These are phyloP conservation scores for Saccharomyces hybrid DNA, from an alignment of 1,139 yeast species.

Conservation along the genomic window DNA sequence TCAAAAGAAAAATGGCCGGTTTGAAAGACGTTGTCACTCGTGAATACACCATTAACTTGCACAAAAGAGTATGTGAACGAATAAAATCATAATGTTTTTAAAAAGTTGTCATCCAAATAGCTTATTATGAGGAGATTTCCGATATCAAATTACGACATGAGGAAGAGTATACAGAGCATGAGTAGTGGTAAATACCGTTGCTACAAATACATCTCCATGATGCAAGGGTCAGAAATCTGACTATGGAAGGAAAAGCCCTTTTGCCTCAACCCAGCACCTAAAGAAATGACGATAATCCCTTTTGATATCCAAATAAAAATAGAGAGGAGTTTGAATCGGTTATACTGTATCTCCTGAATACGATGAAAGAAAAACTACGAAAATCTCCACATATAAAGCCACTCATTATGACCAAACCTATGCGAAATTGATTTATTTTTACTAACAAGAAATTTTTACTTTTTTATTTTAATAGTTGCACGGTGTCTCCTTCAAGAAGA, in stretches of 20 bases:
- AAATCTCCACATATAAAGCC: neutral
- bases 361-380: too few relatives aligned
- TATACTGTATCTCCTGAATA: too few relatives aligned
- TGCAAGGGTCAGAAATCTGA: too few relatives aligned
- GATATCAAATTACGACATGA: neutral
- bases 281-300: too few relatives aligned
- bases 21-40: slow-evolving; percentile 99
- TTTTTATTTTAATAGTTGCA: slow-evolving; percentile 50
- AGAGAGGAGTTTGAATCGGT: neutral
- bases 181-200: too few relatives aligned
- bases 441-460: neutral
- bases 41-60: slow-evolving; percentile 99
- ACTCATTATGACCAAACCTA: neutral
- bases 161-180: too few relatives aligned
- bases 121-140: neutral
- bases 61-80: slow-evolving; percentile 82
- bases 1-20: slow-evolving; percentile 64
- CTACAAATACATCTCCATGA: too few relatives aligned
- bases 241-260: too few relatives aligned
- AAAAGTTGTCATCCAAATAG: neutral
- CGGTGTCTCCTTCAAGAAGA: slow-evolving; percentile 98
- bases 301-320: neutral
- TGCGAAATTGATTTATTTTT: neutral
- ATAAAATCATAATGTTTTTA: neutral
- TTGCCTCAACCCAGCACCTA: too few relatives aligned